Evolutionary conservation across 1,139 yeast genomes (phyloP).

Genomic region (Wickerhamiella pararugosa): DNA sequence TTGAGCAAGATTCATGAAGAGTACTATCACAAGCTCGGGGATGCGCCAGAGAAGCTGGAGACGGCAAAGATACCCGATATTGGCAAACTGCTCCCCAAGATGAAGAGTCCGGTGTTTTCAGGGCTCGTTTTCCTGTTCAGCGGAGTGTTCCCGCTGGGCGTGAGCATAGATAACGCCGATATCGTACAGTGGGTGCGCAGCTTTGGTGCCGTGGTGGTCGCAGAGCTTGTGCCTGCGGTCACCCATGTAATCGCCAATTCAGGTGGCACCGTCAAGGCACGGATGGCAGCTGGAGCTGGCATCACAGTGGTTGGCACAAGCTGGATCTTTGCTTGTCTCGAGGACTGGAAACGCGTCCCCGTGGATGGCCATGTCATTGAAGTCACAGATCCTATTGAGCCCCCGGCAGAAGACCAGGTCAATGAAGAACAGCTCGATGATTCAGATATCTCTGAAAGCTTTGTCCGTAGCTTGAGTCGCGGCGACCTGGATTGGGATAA

Average conservation of each 20-base stretch:
- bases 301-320: conserved; percentile 79
- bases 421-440: conserved; percentile 21
- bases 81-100: conserved; percentile 44
- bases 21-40: conserved; percentile 32
- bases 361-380: conserved; percentile 47
- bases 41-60: conserved; percentile 1
- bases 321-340: conserved; percentile 81
- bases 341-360: conserved; percentile 58
- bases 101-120: conserved; percentile 52
- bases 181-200: conserved; percentile 85
- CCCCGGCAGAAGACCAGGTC: conserved; percentile 13
- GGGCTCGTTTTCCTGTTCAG: conserved; percentile 67
- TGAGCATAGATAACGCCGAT: conserved; percentile 48
- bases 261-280: conserved; percentile 64
- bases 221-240: conserved; percentile 56
- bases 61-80: conserved; percentile 19
- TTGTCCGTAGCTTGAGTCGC: conserved; percentile 21
- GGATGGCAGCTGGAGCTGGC: conserved; percentile 35
- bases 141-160: conserved; percentile 72
- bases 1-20: conserved; percentile 47
- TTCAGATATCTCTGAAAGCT: conserved; percentile 18
- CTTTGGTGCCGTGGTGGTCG: conserved; percentile 77
- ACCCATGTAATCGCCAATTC: conserved; percentile 81
- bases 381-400: conserved; percentile 24
- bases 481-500: conserved; percentile 27